These are phyloP conservation scores for Peronosclerospora sorghi DNA, from an alignment of 352 stramenopile genomes.

Conservation along the genomic window DNA sequence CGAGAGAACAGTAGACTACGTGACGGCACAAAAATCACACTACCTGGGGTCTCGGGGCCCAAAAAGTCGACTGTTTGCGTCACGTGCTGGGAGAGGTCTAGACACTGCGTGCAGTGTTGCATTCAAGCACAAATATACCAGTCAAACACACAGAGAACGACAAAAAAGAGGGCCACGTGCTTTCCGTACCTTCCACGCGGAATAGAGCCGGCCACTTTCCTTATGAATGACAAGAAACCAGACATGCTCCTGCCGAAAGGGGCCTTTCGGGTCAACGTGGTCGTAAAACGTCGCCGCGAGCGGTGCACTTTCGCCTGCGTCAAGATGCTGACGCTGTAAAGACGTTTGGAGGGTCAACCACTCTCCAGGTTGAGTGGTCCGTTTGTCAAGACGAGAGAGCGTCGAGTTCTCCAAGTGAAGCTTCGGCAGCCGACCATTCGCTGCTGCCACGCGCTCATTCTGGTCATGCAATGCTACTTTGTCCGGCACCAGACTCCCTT, in stretches of 20 bases:
- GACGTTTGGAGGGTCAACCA: constrained; percentile 63
- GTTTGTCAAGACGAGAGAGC: constrained; percentile 51
- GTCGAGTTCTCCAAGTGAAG: constrained; percentile 25
- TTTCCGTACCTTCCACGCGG: constrained; percentile 48
- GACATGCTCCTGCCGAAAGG: constrained; percentile 64
- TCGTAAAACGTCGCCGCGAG: constrained; percentile 62
- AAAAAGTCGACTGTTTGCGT: constrained; percentile 47
- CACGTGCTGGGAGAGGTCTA: constrained; percentile 43
- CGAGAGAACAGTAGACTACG: too few species aligned
- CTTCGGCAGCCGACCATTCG: constrained; percentile 23
- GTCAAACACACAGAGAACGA: neutral
- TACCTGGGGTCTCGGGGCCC: constrained; percentile 46
- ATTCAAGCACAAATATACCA: neutral
- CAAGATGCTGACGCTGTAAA: constrained; percentile 40
- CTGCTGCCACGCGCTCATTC: constrained; percentile 23
- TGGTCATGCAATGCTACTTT: constrained; percentile 49
- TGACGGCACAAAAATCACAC: neutral
- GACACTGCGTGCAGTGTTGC: constrained; percentile 15
- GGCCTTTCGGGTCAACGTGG: constrained; percentile 45
- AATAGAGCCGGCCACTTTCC: constrained; percentile 38
- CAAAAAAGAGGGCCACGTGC: too few species aligned
- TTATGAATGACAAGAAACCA: constrained; percentile 68
- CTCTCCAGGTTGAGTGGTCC: constrained; percentile 58
- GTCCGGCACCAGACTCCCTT: constrained; percentile 60
- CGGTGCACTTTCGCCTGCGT: constrained; percentile 25